A percentile compares a stretch with the other conserved stretches of the same genome.
Conservation (phyloP, 2,329 filamentous ascomycete species). For the Scedosporium minutisporum region DNA sequence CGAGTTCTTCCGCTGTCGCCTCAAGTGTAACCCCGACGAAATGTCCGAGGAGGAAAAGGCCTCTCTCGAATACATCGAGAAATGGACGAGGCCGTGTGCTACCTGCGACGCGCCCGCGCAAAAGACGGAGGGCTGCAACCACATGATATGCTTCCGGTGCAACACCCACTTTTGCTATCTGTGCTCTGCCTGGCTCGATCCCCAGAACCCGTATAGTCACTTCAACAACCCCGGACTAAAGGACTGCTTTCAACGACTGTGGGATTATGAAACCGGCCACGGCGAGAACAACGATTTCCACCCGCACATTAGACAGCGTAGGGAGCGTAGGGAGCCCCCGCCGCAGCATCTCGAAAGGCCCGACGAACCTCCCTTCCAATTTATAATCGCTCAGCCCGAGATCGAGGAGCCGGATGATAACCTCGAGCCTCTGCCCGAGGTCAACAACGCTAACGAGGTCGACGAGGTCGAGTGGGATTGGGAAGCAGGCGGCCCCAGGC, state of each 20-base stretch:
- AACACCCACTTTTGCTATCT: constrained; percentile 92
- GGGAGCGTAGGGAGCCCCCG: constrained; percentile 18
- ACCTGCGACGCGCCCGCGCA: constrained; percentile 77
- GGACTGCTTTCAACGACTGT: constrained; percentile 73
- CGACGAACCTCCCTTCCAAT: constrained; percentile 9
- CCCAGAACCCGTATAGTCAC: constrained; percentile 75
- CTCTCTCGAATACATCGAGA: constrained; percentile 70
- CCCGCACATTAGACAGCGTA: constrained; percentile 17
- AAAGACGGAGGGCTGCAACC: constrained; percentile 91
- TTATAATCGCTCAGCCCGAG: constrained; percentile 14
- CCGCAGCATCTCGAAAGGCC: constrained; percentile 10
- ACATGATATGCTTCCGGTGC: constrained; percentile 91
- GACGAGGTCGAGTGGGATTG: constrained; percentile 10
- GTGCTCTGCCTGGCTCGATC: constrained; percentile 76
- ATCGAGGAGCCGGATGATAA: constrained; percentile 24
- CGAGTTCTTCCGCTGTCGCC: constrained; percentile 61
- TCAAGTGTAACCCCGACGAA: constrained; percentile 56
- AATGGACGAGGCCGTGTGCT: constrained; percentile 80
- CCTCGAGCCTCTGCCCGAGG: not conserved
- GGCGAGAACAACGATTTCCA: constrained; percentile 22
- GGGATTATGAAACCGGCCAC: constrained; percentile 82
- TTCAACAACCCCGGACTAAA: constrained; percentile 58
- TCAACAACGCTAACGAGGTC: constrained; percentile 18
- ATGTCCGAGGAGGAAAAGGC: constrained; percentile 78
- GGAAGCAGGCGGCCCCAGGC: not conserved